phyloP scores from a whole-genome alignment of 768 basidiomycete genomes.

The Ephemerocybe angulata region DNA sequence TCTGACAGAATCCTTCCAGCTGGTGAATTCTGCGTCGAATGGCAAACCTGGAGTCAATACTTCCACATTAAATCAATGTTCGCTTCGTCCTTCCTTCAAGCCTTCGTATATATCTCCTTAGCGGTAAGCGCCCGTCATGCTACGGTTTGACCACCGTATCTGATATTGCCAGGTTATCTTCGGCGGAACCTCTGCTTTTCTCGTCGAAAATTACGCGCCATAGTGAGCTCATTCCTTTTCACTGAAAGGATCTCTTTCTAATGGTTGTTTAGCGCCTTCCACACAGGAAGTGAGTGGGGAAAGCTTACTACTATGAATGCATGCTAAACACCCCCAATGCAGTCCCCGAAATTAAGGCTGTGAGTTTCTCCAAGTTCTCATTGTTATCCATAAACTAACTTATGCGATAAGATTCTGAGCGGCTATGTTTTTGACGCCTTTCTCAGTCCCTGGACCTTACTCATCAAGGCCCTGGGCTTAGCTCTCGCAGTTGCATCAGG shows the following conservation, averaged over 20 bases:
- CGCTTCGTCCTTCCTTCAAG: constrained; percentile 59
- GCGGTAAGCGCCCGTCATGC: constrained; percentile 45
- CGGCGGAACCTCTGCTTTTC: constrained; percentile 57
- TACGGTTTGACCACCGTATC: neutral
- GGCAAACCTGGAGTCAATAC: constrained; percentile 67
- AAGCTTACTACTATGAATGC: neutral
- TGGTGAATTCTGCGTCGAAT: constrained; percentile 62
- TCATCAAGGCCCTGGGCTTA: constrained; percentile 81
- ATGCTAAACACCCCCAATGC: neutral
- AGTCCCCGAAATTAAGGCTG: constrained; percentile 82
- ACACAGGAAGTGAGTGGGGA: constrained; percentile 64
- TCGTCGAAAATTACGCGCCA: constrained; percentile 66
- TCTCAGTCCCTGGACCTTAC: constrained; percentile 79
- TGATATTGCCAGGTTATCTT: constrained; percentile 46
- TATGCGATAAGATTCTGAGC: constrained; percentile 56
- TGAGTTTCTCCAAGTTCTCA: constrained; percentile 27
- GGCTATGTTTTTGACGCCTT: constrained; percentile 87
- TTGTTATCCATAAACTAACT: neutral
- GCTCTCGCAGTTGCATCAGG: constrained; percentile 84
- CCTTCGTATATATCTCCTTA: constrained; percentile 58
- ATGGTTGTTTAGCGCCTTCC: constrained; percentile 52
- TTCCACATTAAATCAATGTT: constrained; percentile 52
- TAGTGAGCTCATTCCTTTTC: constrained; percentile 43
- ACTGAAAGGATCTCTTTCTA: neutral
- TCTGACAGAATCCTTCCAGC: constrained; percentile 33